Base-by-base conservation (phyloP, 2,329 filamentous ascomycete genomes). In the Xylariales sp. region DNA sequence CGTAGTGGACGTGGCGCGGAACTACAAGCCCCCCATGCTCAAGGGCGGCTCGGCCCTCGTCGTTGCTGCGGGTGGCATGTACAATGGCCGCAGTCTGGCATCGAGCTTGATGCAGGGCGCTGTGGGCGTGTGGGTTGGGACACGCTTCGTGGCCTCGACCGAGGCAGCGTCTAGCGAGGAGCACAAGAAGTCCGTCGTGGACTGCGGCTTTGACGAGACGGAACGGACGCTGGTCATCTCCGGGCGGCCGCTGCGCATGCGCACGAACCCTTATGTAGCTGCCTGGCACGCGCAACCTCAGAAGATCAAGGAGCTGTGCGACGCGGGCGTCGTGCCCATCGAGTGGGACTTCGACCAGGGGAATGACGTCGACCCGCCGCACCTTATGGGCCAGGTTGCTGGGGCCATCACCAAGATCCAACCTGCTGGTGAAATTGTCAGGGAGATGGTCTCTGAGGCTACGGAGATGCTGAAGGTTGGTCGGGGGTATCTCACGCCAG, bases 321-420 rank as follows among this genome's bases (percentile, higher is more conserved):
- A 83, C 25, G 70, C 73, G 51, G 91, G 91, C 1, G 66, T 95
- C 21, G 83, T 94, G 46, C 91, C 91, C 1, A 70, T 96, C 48
- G 79, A 84, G 65, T 74, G 87, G 57, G 91, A 97, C 58, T 70
- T 95, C 55, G 87, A 95, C 37, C 74, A 88, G 41, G 86, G 84
- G 1, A 83, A 82, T 42, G 88, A 95, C 29, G 70, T 95, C 10
- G 91, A 96, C 57, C 70, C 86, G 42, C 91, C 91, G 10, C 89
- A 91, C 63, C 60, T 96, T 56, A 96, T 96, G 91, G 91, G 91
- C 1, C 88, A 95, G 68, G 90, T 96, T 7, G 86, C 88, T 1
- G 90, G 86, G 2, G 75, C 82, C 1, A 86, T 96, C 43, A 63
- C 69, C 24, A 80, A 83, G 51, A 78, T 96, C 45, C 81, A 93